Base-by-base conservation (phyloP, 192 early-diverging fungal species). In the Jimgerdemannia flammicorona region DNA sequence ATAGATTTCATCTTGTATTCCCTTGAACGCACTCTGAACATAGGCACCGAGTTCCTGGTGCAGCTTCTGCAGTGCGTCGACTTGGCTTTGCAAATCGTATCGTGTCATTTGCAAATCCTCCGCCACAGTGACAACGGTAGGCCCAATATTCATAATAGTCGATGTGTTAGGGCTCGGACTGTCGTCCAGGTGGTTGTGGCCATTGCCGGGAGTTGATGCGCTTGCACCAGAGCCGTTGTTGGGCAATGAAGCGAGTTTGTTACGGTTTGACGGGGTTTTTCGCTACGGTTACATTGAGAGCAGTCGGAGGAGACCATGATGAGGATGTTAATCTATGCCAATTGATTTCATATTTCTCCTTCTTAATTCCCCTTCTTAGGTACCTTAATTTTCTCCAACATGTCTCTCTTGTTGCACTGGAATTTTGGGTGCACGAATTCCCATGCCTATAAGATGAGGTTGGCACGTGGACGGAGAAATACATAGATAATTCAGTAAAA, bases 371-470 rank as follows among this genome's bases (percentile, higher is more conserved):
- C 29, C 29, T 29, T 29, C 29, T 29, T 29, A 29, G 29, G 69
- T 83, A 85, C 84, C 67, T 84, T 87, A 65, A 90, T 89, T 42
- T 86, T 80, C 59, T 86, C 85, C 54, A 90, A 69, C 63, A 86
- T 72, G 75, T 89, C 85, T 74, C 83, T 80, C 64, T 85, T 86
- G 66, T 89, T 84, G 11, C 85, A 79, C 63, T 85, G 87, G 67
- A 91, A 91, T 69, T 89, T 79, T 66, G 91, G 91, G 77, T 92
- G 90, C n/a, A 81, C 78, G 78, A 90, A 92, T 71, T 90, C 91
- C 91, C 89, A 91, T 18, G 83, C 81, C 86, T 87, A 80, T 4
- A 29, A 29, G 29, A 29, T 29, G 29, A 29, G 49, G 14, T 59
- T 54, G 49, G 49, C 11, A 54, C 49, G 11, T 54, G 6, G 49